These are phyloP conservation scores for Phanerodontia chrysosporium DNA, from an alignment of 768 basidiomycete species.

Conservation along the genomic window DNA sequence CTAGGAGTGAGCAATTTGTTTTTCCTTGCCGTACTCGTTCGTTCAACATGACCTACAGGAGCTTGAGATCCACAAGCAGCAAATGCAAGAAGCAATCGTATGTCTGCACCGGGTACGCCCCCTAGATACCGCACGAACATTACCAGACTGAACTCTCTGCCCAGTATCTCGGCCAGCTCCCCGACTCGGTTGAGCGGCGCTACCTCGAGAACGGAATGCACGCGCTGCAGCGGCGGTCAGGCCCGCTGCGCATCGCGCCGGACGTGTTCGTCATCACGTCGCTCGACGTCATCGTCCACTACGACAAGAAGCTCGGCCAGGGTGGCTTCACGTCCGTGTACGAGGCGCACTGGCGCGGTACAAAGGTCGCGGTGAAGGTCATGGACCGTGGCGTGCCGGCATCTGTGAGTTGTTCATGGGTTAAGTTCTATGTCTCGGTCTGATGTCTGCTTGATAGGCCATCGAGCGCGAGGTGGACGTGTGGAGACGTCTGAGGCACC, in stretches of 20 bases:
- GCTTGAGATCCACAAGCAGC: background rate
- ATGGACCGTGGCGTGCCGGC: background rate
- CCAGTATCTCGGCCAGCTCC: background rate
- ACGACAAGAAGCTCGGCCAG: conserved; percentile 4
- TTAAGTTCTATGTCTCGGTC: background rate
- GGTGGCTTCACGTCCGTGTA: conserved; percentile 10
- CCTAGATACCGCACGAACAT: background rate
- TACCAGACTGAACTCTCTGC: background rate
- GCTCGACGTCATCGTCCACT: conserved; percentile 9
- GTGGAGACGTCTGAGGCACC: conserved; percentile 10
- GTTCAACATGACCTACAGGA: background rate
- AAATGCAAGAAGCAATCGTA: conserved; percentile 10
- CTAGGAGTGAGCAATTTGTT: background rate
- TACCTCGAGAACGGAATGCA: conserved; percentile 6
- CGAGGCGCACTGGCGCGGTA: conserved; percentile 4
- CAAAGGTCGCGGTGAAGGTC: conserved; percentile 9
- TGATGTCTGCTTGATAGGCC: background rate
- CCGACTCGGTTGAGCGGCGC: background rate
- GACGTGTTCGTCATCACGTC: conserved; percentile 5
- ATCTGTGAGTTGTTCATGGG: background rate
- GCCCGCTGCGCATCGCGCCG: background rate
- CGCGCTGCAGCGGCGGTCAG: conserved; percentile 1
- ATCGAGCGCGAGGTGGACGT: conserved; percentile 7
- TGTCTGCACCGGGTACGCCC: conserved; percentile 1
- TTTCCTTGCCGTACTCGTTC: too few species aligned